Conservation (phyloP, 208 protist genomes). For the Borovskyia barvae region DNA sequence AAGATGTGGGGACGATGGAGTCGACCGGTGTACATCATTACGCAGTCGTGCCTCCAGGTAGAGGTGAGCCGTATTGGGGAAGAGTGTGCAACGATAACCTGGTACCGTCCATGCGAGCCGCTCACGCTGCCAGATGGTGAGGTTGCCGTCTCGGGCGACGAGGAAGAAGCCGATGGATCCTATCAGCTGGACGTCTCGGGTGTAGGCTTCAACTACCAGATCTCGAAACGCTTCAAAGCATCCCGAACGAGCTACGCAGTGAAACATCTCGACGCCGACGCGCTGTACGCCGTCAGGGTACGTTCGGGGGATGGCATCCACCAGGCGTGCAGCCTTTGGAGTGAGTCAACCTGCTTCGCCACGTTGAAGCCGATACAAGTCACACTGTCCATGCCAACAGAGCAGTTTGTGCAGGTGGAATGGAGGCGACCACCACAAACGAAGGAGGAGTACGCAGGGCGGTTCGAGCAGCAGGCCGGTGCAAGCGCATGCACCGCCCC, state of each 20-base stretch:
- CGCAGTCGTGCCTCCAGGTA: slow-evolving; percentile 74
- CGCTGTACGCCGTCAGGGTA: slow-evolving; percentile 74
- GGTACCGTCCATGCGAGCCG: slow-evolving; percentile 52
- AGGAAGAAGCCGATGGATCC: slow-evolving; percentile 41
- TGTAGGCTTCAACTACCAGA: slow-evolving; percentile 53
- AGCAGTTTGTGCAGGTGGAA: slow-evolving; percentile 80
- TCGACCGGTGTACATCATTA: slow-evolving; percentile 68
- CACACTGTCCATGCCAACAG: slow-evolving; percentile 36
- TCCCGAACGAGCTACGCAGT: slow-evolving; percentile 62
- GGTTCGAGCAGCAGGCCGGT: slow-evolving; percentile 26
- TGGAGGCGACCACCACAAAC: slow-evolving; percentile 75
- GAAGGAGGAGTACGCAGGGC: slow-evolving; percentile 52
- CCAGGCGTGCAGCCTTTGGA: slow-evolving; percentile 72
- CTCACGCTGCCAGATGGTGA: slow-evolving; percentile 64
- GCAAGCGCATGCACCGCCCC: too few species aligned
- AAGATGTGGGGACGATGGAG: slow-evolving; percentile 89
- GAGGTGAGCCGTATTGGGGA: slow-evolving; percentile 72
- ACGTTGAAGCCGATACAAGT: slow-evolving; percentile 81
- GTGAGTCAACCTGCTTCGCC: slow-evolving; percentile 64
- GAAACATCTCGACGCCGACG: slow-evolving; percentile 74
- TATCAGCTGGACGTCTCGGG: slow-evolving; percentile 84
- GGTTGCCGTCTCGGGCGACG: slow-evolving; percentile 44
- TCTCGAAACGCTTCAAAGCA: slow-evolving; percentile 79
- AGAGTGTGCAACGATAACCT: slow-evolving; percentile 69
- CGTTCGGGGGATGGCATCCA: slow-evolving; percentile 56